Percentiles rank a stretch among this genome's conserved stretches.
Evolutionary conservation across 768 basidiomycete species (phyloP).

Genomic region (Inosperma sp.): DNA sequence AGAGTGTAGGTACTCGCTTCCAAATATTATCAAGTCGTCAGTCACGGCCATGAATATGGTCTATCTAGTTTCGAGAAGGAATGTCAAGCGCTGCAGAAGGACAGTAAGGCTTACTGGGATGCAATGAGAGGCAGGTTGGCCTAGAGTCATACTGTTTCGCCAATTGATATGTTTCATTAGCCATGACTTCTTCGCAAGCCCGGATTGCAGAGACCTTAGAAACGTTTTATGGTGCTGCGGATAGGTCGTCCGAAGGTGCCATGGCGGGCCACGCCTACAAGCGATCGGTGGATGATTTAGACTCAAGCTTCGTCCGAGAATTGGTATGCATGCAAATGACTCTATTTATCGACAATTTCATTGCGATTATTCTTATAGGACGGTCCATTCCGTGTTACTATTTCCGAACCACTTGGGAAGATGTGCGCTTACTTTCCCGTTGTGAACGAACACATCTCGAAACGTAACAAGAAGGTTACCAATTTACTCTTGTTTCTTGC

Average conservation of each 20-base stretch:
- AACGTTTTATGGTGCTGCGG: constrained; percentile 84
- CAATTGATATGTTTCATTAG: constrained; percentile 35
- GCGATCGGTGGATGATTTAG: constrained; percentile 89
- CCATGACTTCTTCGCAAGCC: constrained; percentile 91
- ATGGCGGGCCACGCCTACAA: constrained; percentile 98
- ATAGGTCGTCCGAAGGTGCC: constrained; percentile 82
- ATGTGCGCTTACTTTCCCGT: constrained; percentile 94
- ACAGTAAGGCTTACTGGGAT: constrained; percentile 91
- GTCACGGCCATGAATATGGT: constrained; percentile 6
- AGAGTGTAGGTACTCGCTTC: constrained; percentile 57
- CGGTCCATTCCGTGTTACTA: constrained; percentile 87
- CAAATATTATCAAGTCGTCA: not conserved
- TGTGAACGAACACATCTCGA: constrained; percentile 89
- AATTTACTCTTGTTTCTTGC: not conserved
- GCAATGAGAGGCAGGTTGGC: constrained; percentile 75
- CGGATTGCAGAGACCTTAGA: constrained; percentile 92
- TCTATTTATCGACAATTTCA: not conserved
- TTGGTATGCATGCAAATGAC: constrained; percentile 51
- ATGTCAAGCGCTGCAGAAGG: constrained; percentile 87
- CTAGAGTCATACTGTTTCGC: not conserved
- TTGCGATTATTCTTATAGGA: constrained; percentile 51
- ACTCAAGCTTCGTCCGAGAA: constrained; percentile 76
- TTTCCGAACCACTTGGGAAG: constrained; percentile 93
- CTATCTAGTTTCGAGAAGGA: constrained; percentile 88
- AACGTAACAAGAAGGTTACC: constrained; percentile 91